Evolutionary conservation across 2,329 filamentous ascomycete species (phyloP).

Genomic region (Aotearoamyces nothofagi): DNA sequence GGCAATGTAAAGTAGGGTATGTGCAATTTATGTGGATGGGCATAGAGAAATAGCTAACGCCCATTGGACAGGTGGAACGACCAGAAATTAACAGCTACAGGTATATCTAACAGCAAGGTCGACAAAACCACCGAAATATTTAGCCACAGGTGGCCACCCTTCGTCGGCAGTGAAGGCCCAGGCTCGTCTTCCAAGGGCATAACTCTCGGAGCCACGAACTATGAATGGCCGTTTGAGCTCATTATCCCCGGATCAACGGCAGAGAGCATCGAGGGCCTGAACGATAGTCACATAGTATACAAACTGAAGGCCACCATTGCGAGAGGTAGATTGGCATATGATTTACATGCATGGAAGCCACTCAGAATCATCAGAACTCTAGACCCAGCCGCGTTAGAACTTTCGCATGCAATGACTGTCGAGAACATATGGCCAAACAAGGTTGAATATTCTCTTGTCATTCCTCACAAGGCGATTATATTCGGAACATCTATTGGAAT

Average conservation of each 20-base stretch:
- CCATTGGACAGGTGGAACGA: conserved; percentile 31
- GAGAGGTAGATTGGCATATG: conserved; percentile 76
- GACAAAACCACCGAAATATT: conserved; percentile 46
- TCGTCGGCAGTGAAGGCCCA: conserved; percentile 36
- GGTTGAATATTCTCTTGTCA: conserved; percentile 85
- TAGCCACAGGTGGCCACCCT: conserved; percentile 53
- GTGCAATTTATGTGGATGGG: conserved; percentile 18
- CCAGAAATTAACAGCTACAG: conserved; percentile 36
- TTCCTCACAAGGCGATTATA: conserved; percentile 86
- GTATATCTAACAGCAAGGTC: conserved; percentile 41
- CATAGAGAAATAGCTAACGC: conserved; percentile 1
- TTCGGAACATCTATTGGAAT: conserved; percentile 79
- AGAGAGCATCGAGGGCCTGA: conserved; percentile 83
- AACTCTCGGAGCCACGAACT: conserved; percentile 56
- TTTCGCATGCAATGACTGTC: conserved; percentile 82
- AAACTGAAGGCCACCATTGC: conserved; percentile 81
- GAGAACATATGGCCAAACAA: conserved; percentile 98
- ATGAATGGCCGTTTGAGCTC: conserved; percentile 70
- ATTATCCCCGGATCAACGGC: conserved; percentile 56
- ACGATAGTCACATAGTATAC: conserved; percentile 78
- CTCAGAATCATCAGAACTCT: conserved; percentile 65
- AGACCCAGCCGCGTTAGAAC: conserved; percentile 59
- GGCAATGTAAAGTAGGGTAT: conserved; percentile 54
- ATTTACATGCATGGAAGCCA: conserved; percentile 66
- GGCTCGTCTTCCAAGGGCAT: conserved; percentile 32